These are phyloP conservation scores for Sonneratia caseolaris DNA, from an alignment of 345 rosid species.

Conservation along the genomic window DNA sequence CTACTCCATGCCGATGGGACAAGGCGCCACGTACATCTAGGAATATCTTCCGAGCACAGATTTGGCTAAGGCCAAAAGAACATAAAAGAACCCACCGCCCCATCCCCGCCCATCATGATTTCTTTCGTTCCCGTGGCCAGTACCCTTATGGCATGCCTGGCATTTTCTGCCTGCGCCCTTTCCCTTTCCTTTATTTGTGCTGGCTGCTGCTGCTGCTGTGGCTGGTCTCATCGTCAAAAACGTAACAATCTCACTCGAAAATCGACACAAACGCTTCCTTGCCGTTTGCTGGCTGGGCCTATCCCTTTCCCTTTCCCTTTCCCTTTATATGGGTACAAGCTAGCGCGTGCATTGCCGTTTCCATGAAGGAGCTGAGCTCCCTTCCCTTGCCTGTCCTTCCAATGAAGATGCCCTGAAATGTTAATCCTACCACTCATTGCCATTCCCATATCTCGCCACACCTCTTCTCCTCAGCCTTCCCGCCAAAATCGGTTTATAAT, in stretches of 20 bases:
- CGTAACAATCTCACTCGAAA: background rate
- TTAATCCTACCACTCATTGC: background rate
- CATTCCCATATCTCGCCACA: background rate
- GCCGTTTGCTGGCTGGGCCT: background rate
- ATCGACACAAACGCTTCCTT: background rate
- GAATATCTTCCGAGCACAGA: background rate
- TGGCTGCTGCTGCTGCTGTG: background rate
- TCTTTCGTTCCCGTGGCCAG: background rate
- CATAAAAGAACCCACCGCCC: background rate
- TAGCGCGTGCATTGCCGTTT: constrained; percentile 1
- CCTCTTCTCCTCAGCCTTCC: too few species aligned
- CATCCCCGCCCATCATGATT: background rate
- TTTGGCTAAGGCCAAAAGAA: background rate
- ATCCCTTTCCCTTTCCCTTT: too few species aligned
- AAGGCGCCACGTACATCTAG: background rate
- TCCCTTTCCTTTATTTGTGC: background rate
- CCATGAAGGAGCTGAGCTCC: constrained; percentile 2
- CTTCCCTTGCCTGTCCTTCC: background rate
- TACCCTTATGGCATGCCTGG: background rate
- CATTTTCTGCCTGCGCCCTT: background rate
- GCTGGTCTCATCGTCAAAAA: background rate
- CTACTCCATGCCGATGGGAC: background rate
- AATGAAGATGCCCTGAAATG: background rate
- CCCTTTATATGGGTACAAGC: background rate
- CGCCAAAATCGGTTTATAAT: too few species aligned